Conservation (phyloP, 1,284 basidiomycete genomes). For the Schizophyllum commune region DNA sequence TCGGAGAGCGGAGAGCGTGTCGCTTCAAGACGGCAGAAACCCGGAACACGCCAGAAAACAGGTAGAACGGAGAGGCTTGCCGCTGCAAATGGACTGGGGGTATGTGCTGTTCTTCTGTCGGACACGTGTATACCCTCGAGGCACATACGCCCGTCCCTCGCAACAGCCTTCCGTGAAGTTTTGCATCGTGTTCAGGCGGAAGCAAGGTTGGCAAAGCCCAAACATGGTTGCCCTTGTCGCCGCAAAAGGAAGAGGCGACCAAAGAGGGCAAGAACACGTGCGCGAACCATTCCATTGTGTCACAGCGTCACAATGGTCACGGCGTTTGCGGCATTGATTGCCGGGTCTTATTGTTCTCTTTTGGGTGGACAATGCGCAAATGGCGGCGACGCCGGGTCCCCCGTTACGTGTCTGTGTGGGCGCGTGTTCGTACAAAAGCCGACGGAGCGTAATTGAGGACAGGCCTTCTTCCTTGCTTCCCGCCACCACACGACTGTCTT, state of each 20-base stretch:
- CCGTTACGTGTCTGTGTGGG: neutral
- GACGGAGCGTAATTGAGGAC: neutral
- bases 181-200: too few relatives aligned
- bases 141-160: too few relatives aligned
- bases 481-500: neutral
- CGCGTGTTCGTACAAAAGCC: neutral
- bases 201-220: too few relatives aligned
- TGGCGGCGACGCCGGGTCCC: neutral
- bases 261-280: neutral
- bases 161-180: too few relatives aligned
- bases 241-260: neutral
- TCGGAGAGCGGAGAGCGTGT: too few relatives aligned
- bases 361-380: neutral
- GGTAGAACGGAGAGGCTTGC: too few relatives aligned
- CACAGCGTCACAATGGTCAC: neutral
- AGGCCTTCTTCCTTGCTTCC: neutral
- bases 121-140: too few relatives aligned
- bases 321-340: neutral
- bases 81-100: too few relatives aligned
- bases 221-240: neutral
- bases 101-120: too few relatives aligned
- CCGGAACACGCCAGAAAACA: too few relatives aligned
- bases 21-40: too few relatives aligned
- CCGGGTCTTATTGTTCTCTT: neutral
- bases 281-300: neutral